Conservation (phyloP, 2,329 filamentous ascomycete species). For the Magnaporthiopsis poae region DNA sequence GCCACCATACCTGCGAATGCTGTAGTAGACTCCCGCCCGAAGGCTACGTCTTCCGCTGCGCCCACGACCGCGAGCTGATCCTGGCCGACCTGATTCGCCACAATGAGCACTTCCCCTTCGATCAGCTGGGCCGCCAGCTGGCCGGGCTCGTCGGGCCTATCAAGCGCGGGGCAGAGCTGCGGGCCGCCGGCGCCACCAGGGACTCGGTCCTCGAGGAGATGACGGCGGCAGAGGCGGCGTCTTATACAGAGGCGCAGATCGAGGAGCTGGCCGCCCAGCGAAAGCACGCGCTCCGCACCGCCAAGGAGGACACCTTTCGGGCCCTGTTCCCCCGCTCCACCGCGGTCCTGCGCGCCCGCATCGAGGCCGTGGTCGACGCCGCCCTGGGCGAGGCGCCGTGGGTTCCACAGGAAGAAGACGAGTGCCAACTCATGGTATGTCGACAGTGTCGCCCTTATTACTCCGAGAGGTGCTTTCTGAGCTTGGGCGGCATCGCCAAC, state of each 20-base stretch:
- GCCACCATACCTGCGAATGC: conserved; percentile 41
- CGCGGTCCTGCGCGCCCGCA: neutral
- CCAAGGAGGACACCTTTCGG: neutral
- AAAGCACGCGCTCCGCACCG: neutral
- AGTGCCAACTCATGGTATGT: conserved; percentile 44
- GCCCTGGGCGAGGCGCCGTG: conserved; percentile 1
- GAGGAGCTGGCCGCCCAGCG: conserved; percentile 39
- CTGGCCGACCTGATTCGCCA: conserved; percentile 21
- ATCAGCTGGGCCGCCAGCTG: conserved; percentile 25
- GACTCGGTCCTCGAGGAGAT: conserved; percentile 37
- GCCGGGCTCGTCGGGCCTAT: conserved; percentile 25
- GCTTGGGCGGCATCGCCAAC: conserved; percentile 38
- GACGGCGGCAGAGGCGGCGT: conserved; percentile 24
- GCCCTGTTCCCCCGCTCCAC: neutral
- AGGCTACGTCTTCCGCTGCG: conserved; percentile 68
- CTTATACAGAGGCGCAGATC: conserved; percentile 39
- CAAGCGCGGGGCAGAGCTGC: conserved; percentile 29
- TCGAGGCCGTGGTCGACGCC: neutral
- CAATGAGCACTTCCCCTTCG: conserved; percentile 21
- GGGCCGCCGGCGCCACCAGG: conserved; percentile 24
- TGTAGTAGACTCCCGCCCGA: conserved; percentile 48
- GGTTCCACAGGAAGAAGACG: conserved; percentile 16
- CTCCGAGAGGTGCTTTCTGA: conserved; percentile 36
- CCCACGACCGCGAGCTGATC: conserved; percentile 46
- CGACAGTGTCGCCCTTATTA: conserved; percentile 35